A percentile compares a stretch with the other conserved stretches of the same genome.
Conservation (phyloP, 1,139 yeast species). For the Debaryomyces sp. region DNA sequence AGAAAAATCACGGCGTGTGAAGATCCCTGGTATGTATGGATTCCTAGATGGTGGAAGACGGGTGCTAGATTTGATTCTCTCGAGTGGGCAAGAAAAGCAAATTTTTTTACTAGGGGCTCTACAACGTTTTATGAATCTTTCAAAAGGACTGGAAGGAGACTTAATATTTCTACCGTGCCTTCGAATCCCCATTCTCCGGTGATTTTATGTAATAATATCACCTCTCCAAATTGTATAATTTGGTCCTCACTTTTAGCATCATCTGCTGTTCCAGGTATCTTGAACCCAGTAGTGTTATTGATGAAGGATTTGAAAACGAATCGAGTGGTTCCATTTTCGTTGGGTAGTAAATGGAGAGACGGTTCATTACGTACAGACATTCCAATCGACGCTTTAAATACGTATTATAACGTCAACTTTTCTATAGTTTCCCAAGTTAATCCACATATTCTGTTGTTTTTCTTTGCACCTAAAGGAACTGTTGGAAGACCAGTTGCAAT, state of each 20-base stretch:
- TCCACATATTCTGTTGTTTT: constrained; percentile 77
- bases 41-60: constrained; percentile 67
- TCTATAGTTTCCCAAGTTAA: constrained; percentile 81
- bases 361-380: constrained; percentile 75
- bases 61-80: constrained; percentile 80
- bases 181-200: constrained; percentile 84
- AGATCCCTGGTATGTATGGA: constrained; percentile 63
- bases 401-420: constrained; percentile 78
- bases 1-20: constrained; percentile 71
- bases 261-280: constrained; percentile 83
- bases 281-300: constrained; percentile 81
- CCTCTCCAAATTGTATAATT: constrained; percentile 80
- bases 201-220: constrained; percentile 72
- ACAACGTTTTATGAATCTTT: constrained; percentile 72
- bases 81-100: constrained; percentile 70
- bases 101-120: constrained; percentile 74
- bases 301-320: constrained; percentile 55
- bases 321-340: constrained; percentile 61
- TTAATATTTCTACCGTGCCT: constrained; percentile 79
- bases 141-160: constrained; percentile 66
- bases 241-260: constrained; percentile 81
- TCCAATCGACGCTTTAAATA: constrained; percentile 68
- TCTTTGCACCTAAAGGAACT: constrained; percentile 79
- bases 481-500: constrained; percentile 76
- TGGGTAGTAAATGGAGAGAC: constrained; percentile 78